Evolutionary conservation across 805 yeast genomes (phyloP).

Genomic region (Teunomyces tritomae): DNA sequence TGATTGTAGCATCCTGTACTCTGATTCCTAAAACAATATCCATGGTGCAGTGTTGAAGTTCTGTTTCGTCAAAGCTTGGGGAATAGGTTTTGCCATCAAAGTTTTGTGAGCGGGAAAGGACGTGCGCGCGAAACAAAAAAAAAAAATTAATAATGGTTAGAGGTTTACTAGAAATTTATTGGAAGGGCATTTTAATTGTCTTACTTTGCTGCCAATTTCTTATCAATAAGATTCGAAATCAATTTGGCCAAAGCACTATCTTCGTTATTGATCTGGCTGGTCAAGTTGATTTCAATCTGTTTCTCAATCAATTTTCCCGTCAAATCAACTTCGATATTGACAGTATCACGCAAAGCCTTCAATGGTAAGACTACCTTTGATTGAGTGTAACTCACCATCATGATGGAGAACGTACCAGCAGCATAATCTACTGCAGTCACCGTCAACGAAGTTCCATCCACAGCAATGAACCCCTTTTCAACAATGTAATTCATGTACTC

Average conservation of each 20-base stretch:
- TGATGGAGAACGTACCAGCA: conserved; percentile 63
- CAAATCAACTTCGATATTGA: conserved; percentile 92
- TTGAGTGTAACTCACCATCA: conserved; percentile 92
- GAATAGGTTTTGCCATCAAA: conserved; percentile 4
- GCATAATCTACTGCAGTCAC: conserved; percentile 72
- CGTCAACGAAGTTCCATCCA: conserved; percentile 93
- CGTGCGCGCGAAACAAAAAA: not conserved
- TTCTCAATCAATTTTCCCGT: conserved; percentile 90
- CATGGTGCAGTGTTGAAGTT: conserved; percentile 43
- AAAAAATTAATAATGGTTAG: not conserved
- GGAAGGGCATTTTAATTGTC: not conserved
- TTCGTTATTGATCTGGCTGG: conserved; percentile 49
- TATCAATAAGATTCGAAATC: conserved; percentile 36
- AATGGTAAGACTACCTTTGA: conserved; percentile 68
- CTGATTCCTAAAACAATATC: conserved; percentile 87
- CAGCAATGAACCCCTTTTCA: conserved; percentile 89
- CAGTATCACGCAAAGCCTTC: conserved; percentile 60
- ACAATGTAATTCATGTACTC: conserved; percentile 73
- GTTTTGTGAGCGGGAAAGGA: not conserved
- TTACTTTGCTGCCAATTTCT: conserved; percentile 17
- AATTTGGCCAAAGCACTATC: conserved; percentile 50
- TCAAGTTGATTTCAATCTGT: conserved; percentile 64
- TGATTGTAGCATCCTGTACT: conserved; percentile 73
- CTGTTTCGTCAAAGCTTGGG: not conserved
- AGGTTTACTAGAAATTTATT: not conserved